phyloP scores from a whole-genome alignment of 2,329 filamentous ascomycete genomes.

The Cytospora schulzeri region DNA sequence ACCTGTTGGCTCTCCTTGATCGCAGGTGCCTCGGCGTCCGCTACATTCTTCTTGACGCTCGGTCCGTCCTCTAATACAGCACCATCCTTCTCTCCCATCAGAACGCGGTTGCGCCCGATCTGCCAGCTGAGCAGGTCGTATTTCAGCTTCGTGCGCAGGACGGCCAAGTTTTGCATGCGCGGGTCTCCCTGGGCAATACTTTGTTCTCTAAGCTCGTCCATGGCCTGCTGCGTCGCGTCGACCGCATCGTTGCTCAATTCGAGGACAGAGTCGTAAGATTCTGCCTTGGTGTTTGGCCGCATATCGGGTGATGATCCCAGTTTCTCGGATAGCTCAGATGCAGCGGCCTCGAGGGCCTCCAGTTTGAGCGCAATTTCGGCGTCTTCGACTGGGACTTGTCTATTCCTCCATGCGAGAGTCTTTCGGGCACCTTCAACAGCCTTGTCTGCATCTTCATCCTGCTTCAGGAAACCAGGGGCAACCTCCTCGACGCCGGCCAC shows the following conservation, averaged over 20 bases:
- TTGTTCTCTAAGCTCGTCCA: constrained; percentile 85
- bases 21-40: constrained; percentile 67
- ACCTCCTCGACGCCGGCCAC: constrained; percentile 69
- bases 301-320: constrained; percentile 47
- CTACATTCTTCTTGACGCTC: constrained; percentile 41
- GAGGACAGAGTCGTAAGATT: constrained; percentile 88
- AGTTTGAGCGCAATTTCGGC: constrained; percentile 87
- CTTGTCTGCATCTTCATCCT: constrained; percentile 54
- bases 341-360: constrained; percentile 64
- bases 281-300: constrained; percentile 69
- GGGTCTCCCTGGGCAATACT: constrained; percentile 80
- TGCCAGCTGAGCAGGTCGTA: constrained; percentile 94
- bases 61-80: constrained; percentile 56
- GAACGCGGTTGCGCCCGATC: constrained; percentile 86
- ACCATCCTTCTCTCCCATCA: constrained; percentile 84
- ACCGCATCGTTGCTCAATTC: constrained; percentile 90
- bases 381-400: constrained; percentile 87
- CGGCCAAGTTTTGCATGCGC: constrained; percentile 88
- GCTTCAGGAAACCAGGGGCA: constrained; percentile 67
- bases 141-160: constrained; percentile 90
- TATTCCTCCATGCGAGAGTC: constrained; percentile 81
- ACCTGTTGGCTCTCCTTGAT: constrained; percentile 59
- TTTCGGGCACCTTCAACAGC: constrained; percentile 59
- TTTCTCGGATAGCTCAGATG: constrained; percentile 50
- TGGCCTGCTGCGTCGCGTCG: constrained; percentile 89